Evolutionary conservation across 352 stramenopile genomes (phyloP).

Genomic region (Aphanomyces euteiches): DNA sequence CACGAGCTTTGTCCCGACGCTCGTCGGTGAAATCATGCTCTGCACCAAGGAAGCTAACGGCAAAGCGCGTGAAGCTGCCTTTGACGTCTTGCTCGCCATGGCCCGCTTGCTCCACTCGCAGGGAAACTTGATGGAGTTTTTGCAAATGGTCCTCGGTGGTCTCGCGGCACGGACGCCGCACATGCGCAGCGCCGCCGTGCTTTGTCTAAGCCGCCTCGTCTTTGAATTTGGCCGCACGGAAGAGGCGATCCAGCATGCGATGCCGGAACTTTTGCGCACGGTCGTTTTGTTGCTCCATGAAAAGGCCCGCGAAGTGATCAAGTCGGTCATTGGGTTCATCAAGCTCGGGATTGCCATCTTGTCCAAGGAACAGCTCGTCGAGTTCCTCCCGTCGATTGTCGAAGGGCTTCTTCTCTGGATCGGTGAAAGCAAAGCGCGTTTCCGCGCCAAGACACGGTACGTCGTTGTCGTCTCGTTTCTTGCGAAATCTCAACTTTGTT

Average conservation of each 20-base stretch:
- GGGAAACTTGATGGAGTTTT: constrained; percentile 81
- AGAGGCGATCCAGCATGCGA: constrained; percentile 55
- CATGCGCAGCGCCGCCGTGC: constrained; percentile 94
- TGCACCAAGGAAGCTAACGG: constrained; percentile 97
- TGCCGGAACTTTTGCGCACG: constrained; percentile 89
- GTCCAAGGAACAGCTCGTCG: constrained; percentile 81
- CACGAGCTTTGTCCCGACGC: constrained; percentile 72
- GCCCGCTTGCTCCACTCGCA: constrained; percentile 53
- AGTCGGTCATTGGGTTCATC: constrained; percentile 95
- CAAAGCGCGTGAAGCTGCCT: constrained; percentile 87
- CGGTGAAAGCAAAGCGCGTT: constrained; percentile 93
- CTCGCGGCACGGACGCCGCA: constrained; percentile 91
- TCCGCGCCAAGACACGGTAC: constrained; percentile 86
- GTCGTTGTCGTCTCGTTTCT: neutral
- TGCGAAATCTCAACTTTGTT: neutral
- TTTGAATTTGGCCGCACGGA: constrained; percentile 89
- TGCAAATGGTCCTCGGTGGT: constrained; percentile 91
- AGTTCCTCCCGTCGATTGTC: constrained; percentile 89
- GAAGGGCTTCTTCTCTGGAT: constrained; percentile 91
- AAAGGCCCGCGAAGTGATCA: constrained; percentile 94
- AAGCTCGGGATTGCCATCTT: constrained; percentile 92
- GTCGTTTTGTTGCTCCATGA: constrained; percentile 92
- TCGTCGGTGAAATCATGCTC: constrained; percentile 94
- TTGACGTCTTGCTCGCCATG: constrained; percentile 83
- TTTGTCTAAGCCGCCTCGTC: constrained; percentile 92